Percentiles rank a stretch among this genome's conserved stretches.
phyloP scores from a whole-genome alignment of 2,329 filamentous ascomycete species.

The Talaromyces sp. region DNA sequence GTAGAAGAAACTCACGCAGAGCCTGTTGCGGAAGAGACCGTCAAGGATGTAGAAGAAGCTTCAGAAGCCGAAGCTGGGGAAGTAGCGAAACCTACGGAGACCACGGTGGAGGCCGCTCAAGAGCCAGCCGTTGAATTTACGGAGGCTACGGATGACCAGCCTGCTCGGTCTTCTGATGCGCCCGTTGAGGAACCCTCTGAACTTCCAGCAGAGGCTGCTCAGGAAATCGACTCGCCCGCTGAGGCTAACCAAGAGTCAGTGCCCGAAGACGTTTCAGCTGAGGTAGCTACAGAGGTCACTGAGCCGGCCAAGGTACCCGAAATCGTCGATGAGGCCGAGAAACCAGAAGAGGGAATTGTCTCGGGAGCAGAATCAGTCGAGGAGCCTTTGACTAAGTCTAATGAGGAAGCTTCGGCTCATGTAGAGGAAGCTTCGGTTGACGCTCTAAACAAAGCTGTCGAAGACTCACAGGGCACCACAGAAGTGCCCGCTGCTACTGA shows the following conservation, averaged over 20 bases:
- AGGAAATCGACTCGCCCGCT: neutral
- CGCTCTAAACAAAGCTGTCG: slow-evolving; percentile 5
- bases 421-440: neutral
- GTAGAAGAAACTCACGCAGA: neutral
- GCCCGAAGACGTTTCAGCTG: slow-evolving; percentile 15
- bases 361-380: neutral
- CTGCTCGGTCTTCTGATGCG: neutral
- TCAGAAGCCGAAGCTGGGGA: neutral
- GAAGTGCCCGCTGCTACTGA: slow-evolving; percentile 12
- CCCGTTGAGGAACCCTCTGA: neutral
- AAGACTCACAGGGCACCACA: slow-evolving; percentile 13
- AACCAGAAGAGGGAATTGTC: neutral
- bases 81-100: neutral
- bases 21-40: neutral
- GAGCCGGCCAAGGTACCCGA: slow-evolving; percentile 8
- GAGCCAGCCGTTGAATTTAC: neutral
- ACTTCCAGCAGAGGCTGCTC: neutral
- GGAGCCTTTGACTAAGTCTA: neutral
- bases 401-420: neutral
- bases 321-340: neutral
- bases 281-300: neutral
- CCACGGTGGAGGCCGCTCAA: neutral
- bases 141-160: slow-evolving; percentile 1
- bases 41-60: slow-evolving; percentile 10
- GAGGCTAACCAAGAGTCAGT: neutral